Conservation (phyloP, 2,329 filamentous ascomycete genomes). For the Myriosclerotinia scirpicola region DNA sequence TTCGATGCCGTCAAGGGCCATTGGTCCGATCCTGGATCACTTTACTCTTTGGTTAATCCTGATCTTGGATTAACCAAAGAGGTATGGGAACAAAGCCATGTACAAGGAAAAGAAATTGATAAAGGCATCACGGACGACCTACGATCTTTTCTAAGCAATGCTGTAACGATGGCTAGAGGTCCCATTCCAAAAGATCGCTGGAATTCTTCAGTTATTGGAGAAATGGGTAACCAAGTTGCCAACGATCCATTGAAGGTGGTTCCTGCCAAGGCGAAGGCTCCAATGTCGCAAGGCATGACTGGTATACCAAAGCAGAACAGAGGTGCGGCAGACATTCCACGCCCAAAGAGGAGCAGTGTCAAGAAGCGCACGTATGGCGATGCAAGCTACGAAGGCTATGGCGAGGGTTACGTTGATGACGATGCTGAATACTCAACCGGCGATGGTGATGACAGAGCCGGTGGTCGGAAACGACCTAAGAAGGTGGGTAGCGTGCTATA, state of each 20-base stretch:
- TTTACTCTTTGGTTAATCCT: constrained; percentile 50
- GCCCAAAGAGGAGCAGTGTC: constrained; percentile 62
- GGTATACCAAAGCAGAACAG: constrained; percentile 12
- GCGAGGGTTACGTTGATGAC: constrained; percentile 69
- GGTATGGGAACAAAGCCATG: constrained; percentile 56
- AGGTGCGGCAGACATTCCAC: constrained; percentile 39
- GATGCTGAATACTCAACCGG: constrained; percentile 69
- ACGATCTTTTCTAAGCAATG: constrained; percentile 49
- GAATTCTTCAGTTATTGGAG: constrained; percentile 60
- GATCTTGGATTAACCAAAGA: constrained; percentile 47
- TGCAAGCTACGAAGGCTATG: constrained; percentile 71
- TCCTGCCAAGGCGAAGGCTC: constrained; percentile 24
- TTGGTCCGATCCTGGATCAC: constrained; percentile 43
- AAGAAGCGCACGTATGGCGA: constrained; percentile 79
- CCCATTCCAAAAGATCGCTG: constrained; percentile 54
- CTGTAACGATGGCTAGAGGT: constrained; percentile 59
- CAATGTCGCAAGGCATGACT: background rate
- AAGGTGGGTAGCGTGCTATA: constrained; percentile 51
- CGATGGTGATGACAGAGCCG: constrained; percentile 61
- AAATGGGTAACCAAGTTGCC: constrained; percentile 42
- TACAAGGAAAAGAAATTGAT: constrained; percentile 55
- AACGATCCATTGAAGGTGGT: constrained; percentile 27
- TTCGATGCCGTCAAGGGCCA: constrained; percentile 61
- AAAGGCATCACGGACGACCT: constrained; percentile 52
- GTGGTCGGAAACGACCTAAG: constrained; percentile 62